Evolutionary conservation across 371 early-diverging fungal genomes (phyloP).

Genomic region (Batkoa obscura): DNA sequence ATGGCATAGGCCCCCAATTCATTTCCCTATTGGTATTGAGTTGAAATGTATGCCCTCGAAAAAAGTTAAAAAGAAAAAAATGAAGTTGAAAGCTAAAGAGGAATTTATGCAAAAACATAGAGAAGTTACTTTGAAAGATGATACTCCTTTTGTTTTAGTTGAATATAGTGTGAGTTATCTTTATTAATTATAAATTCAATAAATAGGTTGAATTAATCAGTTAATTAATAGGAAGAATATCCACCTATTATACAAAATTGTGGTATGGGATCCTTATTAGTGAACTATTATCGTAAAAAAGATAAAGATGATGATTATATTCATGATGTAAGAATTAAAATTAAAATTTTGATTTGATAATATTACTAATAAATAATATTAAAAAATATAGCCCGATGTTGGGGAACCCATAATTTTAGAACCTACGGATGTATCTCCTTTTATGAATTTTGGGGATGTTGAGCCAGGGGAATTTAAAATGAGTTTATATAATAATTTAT

Average conservation of each 20-base stretch:
- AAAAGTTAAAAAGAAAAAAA: constrained; percentile 55
- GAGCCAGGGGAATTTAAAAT: constrained; percentile 77
- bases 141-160: constrained; percentile 61
- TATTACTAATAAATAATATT: background rate
- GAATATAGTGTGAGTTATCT: constrained; percentile 67
- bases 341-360: background rate
- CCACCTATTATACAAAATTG: constrained; percentile 90
- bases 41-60: constrained; percentile 50
- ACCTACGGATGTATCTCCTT: constrained; percentile 91
- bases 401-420: constrained; percentile 84
- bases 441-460: constrained; percentile 91
- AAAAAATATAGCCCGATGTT: constrained; percentile 28
- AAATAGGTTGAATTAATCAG: background rate
- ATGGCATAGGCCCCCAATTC: constrained; percentile 83
- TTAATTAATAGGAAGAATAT: constrained; percentile 62
- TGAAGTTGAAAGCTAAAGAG: constrained; percentile 43
- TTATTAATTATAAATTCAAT: background rate
- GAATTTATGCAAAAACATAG: constrained; percentile 67
- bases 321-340: constrained; percentile 27
- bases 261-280: constrained; percentile 95
- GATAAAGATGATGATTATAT: constrained; percentile 60
- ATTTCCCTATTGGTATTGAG: constrained; percentile 28
- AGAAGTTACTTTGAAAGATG: constrained; percentile 84
- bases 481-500: constrained; percentile 87
- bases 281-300: constrained; percentile 93